Evolutionary conservation across 2,329 filamentous ascomycete species (phyloP).

Genomic region (Lecanosticta acicola): DNA sequence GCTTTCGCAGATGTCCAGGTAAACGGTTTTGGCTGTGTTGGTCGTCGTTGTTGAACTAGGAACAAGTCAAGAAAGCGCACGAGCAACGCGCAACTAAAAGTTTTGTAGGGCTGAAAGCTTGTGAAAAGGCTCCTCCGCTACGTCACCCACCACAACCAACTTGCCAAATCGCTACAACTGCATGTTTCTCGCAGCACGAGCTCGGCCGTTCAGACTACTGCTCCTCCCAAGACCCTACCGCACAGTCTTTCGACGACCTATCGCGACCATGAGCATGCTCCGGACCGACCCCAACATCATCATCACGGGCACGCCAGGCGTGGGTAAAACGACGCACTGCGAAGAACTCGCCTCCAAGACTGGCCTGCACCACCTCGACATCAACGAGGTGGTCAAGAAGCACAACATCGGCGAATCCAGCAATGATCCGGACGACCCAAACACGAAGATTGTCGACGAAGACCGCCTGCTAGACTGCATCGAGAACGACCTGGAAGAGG

Average conservation of each 20-base stretch:
- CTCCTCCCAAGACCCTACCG: background rate
- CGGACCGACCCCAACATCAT: conserved; percentile 73
- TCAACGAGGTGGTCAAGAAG: conserved; percentile 91
- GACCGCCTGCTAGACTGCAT: conserved; percentile 86
- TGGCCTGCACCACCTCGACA: conserved; percentile 72
- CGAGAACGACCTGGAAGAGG: conserved; percentile 70
- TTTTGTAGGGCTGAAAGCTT: background rate
- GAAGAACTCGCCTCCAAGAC: conserved; percentile 71
- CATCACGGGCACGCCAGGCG: conserved; percentile 89
- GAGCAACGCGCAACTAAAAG: background rate
- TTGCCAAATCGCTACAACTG: background rate
- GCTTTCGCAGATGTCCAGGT: too few relatives aligned
- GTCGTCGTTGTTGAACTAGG: background rate
- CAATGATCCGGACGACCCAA: conserved; percentile 64
- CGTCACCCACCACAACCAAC: conserved; percentile 3
- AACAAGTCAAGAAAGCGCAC: background rate
- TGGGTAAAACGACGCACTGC: conserved; percentile 91
- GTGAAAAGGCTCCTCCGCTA: conserved; percentile 1
- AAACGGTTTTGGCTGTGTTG: too few relatives aligned
- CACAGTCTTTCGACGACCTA: conserved; percentile 1
- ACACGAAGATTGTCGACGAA: conserved; percentile 92
- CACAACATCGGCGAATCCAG: conserved; percentile 79
- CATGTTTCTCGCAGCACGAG: conserved; percentile 12
- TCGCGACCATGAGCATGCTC: conserved; percentile 29
- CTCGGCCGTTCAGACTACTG: conserved; percentile 4